phyloP scores from a whole-genome alignment of 2,329 filamentous ascomycete species.

The Ceratocystis huliohia region DNA sequence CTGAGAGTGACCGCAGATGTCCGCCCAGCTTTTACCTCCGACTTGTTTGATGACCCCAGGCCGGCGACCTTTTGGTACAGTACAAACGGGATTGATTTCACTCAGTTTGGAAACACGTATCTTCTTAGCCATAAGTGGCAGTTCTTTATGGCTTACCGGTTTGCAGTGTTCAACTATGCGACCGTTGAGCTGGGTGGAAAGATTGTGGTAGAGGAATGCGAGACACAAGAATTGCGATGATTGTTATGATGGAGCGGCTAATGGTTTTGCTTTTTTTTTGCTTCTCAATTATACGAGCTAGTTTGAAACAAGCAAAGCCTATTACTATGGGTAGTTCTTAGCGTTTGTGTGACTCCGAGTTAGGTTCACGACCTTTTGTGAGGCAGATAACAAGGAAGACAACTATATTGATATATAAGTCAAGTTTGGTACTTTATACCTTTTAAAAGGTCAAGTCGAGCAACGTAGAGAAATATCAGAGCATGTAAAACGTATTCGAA shows the following conservation, averaged over 20 bases:
- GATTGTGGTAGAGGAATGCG: constrained; percentile 20
- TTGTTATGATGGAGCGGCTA: background rate
- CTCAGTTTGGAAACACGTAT: constrained; percentile 28
- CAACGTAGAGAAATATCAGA: too few relatives aligned
- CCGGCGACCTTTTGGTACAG: constrained; percentile 30
- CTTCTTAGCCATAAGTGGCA: constrained; percentile 32
- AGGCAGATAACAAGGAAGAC: too few relatives aligned
- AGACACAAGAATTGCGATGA: background rate
- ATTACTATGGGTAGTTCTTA: too few relatives aligned
- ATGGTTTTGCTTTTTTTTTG: background rate
- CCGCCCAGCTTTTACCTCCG: constrained; percentile 19
- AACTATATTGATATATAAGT: too few relatives aligned
- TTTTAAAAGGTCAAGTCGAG: too few relatives aligned
- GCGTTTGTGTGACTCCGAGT: too few relatives aligned
- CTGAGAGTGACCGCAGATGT: constrained; percentile 24
- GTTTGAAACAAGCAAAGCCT: background rate
- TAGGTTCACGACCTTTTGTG: too few relatives aligned
- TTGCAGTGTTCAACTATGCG: constrained; percentile 38
- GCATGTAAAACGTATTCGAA: too few relatives aligned
- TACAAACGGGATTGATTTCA: constrained; percentile 31
- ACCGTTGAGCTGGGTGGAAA: constrained; percentile 27
- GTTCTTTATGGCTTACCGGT: constrained; percentile 39
- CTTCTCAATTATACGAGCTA: too few relatives aligned
- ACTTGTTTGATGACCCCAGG: constrained; percentile 11
- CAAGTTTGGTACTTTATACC: too few relatives aligned